Evolutionary conservation across 2,329 filamentous ascomycete genomes (phyloP), one percentile per base, ranked within the genome.

Genomic region (Cercospora sp.): DNA sequence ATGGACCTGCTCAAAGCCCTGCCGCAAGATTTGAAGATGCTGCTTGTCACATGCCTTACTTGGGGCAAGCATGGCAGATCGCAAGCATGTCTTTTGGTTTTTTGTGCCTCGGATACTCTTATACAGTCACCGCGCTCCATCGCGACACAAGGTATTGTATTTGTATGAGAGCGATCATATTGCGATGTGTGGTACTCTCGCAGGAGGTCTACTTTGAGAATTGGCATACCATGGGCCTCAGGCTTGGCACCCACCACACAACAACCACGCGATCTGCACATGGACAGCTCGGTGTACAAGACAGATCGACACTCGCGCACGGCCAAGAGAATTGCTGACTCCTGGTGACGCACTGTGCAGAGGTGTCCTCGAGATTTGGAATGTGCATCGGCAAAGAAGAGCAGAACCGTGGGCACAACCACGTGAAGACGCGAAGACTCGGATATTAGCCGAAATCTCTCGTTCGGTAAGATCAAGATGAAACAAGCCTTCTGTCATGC

Each of bases 401-500:
- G 21, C 21, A 51, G 3, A 24, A 13, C 21, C 45, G 5, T 51
- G 10, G 21, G 24, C 45, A 51, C 21, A 6, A n/a, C 16, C 37
- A 43, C 16, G 37, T 43, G 37, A n/a, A 43, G 5, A n/a, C 16
- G 37, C 37, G 21, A 24, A 51, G 45, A 13, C 21, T 24, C 45
- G 21, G 45, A 51, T n/a, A 26, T 51, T 51, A 51, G 45, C 45
- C 45, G n/a, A 24, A 51, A 13, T 24, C 18, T 16, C 45, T 51
- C 45, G 21, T 51, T 51, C 21, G 45, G n/a, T 13, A 55, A 24
- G 16, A 3, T 66, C 49, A 53, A 67, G 16, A 16, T 28, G 24
- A 67, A 51, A 69, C 67, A 69, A 66, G 67, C 63, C 53, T 66
- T 66, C 21, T 18, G 10, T 63, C 30, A 63, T 55, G 8, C 60